Evolutionary conservation across 176 grass and related monocot species (phyloP), one percentile per base, ranked within the genome.

Genomic region (Tillandsia leiboldiana): DNA sequence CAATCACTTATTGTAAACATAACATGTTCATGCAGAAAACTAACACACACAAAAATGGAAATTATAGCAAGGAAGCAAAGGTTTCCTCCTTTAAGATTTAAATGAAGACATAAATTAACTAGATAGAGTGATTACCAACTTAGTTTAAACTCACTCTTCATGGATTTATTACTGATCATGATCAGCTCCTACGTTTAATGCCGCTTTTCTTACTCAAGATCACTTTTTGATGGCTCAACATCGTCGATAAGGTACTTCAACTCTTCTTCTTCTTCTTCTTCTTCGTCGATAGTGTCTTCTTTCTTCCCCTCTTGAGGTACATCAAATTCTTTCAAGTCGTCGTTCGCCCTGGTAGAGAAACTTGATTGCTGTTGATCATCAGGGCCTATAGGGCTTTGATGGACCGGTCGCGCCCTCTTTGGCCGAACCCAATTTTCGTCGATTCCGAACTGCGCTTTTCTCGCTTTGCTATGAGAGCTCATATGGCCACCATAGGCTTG

Each of bases 401-500:
- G 33, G 10, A 18, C 8, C 17, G 22, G 14, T 61, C 56, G 13
- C 2, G 56, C 17, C 10, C 15, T 61, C n/a, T 61, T 61, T 9
- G 56, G 22, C 18, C 17, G 17, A 14, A 42, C 33, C 33, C 33
- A 42, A 42, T 42, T 42, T 7, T 23, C 56, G 17, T 61, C 12
- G 5, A 61, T 3, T 2, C 17, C 56, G 17, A 23, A 9, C 27
- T 48, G 10, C 26, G 64, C 64, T 26, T 66, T 66, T 42, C 64
- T 66, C 22, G 11, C 11, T 27, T 66, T 66, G 64, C 64, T 66
- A 27, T 66, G 64, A 11, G 28, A 66, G 33, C 64, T 66, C 64
- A 47, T 66, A 12, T 48, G 64, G 26, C 64, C 64, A 13, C 64
- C 64, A 48, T 66, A 66, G 28, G 64, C 64, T 66, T 66, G 64